Evolutionary conservation across 495 filamentous ascomycete genomes (phyloP), one percentile per base, ranked within the genome.

Genomic region (Evansstolkia leycettana): DNA sequence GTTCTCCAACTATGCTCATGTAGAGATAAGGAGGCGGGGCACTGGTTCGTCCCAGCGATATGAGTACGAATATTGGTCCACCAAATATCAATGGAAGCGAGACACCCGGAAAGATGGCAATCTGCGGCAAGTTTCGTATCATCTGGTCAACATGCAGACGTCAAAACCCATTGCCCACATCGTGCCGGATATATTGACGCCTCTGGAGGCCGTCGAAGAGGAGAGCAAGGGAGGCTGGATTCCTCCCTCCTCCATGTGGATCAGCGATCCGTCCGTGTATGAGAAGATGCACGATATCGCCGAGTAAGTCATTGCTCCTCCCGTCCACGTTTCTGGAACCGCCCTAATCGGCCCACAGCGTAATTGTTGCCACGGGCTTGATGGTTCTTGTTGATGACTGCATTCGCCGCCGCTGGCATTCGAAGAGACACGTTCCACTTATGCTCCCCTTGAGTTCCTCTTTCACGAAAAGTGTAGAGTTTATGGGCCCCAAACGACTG

Each of bases 1-100:
- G 48, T 98, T 94, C 55, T 90, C 85, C 37, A 98, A 98, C 60
- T 98, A 98, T 51, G 90, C 90, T 7, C 86, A 90, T 49, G 76
- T 95, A 18, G 83, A 94, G 41, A 62, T 98, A 37, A 76, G 69
- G 41, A 72, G 85, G 24, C 70, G 75, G 28, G 83, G 84, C 7
- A 59, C 70, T 17, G 82, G 76, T 44, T 62, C 71, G 18, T 69
- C 70, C 36, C 92, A 85, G 57, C 76, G 76, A 41, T 94, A 94
- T 55, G 82, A 87, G 36, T 92, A 84, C 44, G 82, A 92, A 56
- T 93, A 90, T 65, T 94, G 87, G 87, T 82, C 82, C 23, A 75
- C 75, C 35, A 74, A 66, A 28, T 98, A 96, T 59, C 69, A 72
- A 39, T 98, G 90, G 90, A 80, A 77, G 52, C 75, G 88, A 19